These are phyloP conservation scores for Alternaria gaisen DNA, from an alignment of 2,329 filamentous ascomycete species.

Conservation along the genomic window DNA sequence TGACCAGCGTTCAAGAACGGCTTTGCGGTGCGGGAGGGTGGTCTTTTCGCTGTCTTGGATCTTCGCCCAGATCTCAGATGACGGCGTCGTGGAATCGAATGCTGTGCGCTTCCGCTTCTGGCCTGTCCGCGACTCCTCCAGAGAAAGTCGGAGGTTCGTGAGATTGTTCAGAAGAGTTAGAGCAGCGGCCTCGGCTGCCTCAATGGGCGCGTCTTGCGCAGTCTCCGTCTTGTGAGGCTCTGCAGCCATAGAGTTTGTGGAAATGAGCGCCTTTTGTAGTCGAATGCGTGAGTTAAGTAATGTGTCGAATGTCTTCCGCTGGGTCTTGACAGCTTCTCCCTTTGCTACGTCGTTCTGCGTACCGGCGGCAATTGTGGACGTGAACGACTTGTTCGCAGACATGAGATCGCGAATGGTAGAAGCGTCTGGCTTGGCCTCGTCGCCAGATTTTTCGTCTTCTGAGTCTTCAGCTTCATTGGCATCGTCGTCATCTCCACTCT, in stretches of 20 bases:
- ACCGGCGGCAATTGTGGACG: constrained; percentile 70
- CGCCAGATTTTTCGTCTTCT: constrained; percentile 53
- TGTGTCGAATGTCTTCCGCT: constrained; percentile 85
- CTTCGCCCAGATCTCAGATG: constrained; percentile 74
- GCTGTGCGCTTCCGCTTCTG: constrained; percentile 66
- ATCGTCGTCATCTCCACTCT: constrained; percentile 60
- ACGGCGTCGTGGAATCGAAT: constrained; percentile 66
- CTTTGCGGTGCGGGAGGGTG: constrained; percentile 69
- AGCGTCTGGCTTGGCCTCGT: constrained; percentile 49
- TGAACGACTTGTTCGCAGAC: constrained; percentile 70
- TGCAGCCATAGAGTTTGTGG: constrained; percentile 70
- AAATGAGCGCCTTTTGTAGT: constrained; percentile 87
- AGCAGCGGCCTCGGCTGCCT: constrained; percentile 85
- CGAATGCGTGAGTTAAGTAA: constrained; percentile 91
- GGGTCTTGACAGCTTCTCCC: constrained; percentile 83
- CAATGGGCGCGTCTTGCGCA: constrained; percentile 61
- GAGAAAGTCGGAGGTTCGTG: constrained; percentile 71
- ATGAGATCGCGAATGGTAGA: constrained; percentile 73
- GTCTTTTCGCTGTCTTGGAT: constrained; percentile 72
- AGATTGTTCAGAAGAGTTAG: constrained; percentile 85
- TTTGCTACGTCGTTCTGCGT: constrained; percentile 83
- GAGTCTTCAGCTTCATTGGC: constrained; percentile 43
- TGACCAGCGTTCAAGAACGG: constrained; percentile 89
- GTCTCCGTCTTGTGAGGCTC: constrained; percentile 45
- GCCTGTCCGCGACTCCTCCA: constrained; percentile 63